These are phyloP conservation scores for Ascocoryne sarcoides DNA, from an alignment of 2,329 filamentous ascomycete genomes.

Conservation along the genomic window DNA sequence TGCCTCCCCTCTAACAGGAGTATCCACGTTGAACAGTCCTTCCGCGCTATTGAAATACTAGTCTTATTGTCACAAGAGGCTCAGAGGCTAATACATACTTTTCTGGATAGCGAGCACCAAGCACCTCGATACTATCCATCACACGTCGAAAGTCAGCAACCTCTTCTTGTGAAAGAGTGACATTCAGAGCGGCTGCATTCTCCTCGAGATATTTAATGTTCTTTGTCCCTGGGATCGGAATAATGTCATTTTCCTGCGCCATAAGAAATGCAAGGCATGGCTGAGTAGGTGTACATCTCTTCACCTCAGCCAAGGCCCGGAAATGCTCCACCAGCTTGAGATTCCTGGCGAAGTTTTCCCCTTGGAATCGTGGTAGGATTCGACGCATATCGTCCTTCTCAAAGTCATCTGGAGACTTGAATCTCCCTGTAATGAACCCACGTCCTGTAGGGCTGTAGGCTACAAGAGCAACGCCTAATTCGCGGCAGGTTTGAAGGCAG, in stretches of 20 bases:
- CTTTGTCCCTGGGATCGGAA: background rate
- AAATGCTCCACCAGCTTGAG: slow-evolving; percentile 38
- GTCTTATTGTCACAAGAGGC: too few species aligned
- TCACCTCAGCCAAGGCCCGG: slow-evolving; percentile 36
- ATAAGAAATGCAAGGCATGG: slow-evolving; percentile 45
- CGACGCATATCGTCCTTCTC: slow-evolving; percentile 39
- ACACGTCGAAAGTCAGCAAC: too few species aligned
- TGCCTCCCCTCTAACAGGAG: too few species aligned
- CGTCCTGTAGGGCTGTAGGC: slow-evolving; percentile 52
- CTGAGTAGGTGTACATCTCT: slow-evolving; percentile 41
- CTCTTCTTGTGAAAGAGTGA: too few species aligned
- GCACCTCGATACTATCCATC: too few species aligned
- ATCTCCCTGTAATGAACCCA: slow-evolving; percentile 45
- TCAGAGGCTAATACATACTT: too few species aligned
- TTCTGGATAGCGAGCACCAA: too few species aligned
- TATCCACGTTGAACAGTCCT: too few species aligned
- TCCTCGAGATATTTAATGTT: too few species aligned
- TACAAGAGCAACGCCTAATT: slow-evolving; percentile 48
- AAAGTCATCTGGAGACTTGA: slow-evolving; percentile 39
- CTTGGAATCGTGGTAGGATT: slow-evolving; percentile 36
- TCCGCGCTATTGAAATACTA: too few species aligned
- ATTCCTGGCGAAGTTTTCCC: slow-evolving; percentile 43
- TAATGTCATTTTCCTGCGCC: slow-evolving; percentile 32
- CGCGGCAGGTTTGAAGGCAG: slow-evolving; percentile 45
- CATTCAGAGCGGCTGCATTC: too few species aligned